Evolutionary conservation across 2,329 filamentous ascomycete species (phyloP).

Genomic region (Dothideomycetes sp.): DNA sequence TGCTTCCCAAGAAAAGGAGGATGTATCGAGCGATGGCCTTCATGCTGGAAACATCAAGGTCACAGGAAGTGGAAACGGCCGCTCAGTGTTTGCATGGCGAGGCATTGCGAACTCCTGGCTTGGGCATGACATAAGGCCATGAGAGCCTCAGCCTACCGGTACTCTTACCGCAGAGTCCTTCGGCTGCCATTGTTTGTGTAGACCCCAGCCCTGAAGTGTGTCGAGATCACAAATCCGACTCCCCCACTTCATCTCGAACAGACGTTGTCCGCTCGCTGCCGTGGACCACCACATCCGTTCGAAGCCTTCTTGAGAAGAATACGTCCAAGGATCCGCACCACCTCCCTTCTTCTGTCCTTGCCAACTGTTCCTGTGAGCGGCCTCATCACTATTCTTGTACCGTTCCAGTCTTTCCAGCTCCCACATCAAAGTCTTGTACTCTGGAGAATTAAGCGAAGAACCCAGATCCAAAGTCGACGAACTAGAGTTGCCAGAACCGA

Average conservation of each 20-base stretch:
- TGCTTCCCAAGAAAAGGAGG: slow-evolving; percentile 29
- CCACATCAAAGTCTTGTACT: neutral
- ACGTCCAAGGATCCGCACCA: neutral
- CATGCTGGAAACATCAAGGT: slow-evolving; percentile 20
- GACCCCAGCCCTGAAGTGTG: neutral
- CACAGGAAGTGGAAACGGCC: slow-evolving; percentile 33
- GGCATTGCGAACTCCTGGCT: slow-evolving; percentile 17
- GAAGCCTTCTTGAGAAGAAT: neutral
- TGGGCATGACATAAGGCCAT: neutral
- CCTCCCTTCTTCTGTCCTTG: neutral
- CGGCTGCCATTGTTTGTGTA: neutral
- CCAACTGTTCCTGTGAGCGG: neutral
- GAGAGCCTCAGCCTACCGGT: no score
- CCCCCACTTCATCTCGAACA: neutral
- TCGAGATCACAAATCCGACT: neutral
- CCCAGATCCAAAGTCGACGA: neutral
- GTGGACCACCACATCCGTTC: neutral
- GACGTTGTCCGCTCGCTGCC: neutral
- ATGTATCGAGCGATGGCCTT: neutral
- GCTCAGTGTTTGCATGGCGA: slow-evolving; percentile 36
- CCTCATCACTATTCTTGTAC: neutral
- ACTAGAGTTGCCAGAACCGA: no score
- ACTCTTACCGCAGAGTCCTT: neutral
- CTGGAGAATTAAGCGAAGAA: neutral
- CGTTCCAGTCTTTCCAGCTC: neutral